phyloP scores from a whole-genome alignment of 1,284 basidiomycete species.

The Sporisorium exsertum region DNA sequence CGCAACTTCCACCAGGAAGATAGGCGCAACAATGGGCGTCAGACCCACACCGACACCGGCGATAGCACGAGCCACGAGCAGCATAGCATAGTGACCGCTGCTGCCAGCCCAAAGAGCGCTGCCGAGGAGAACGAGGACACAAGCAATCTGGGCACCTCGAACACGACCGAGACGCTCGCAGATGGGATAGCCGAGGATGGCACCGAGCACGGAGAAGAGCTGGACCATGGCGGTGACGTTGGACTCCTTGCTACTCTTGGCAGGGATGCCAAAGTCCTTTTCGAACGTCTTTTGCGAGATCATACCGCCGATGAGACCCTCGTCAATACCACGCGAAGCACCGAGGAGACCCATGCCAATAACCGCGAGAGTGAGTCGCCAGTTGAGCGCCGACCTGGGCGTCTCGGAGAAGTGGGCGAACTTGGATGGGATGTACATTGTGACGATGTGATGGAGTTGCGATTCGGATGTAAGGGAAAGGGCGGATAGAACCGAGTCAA shows the following conservation, averaged over 20 bases:
- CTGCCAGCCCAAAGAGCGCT: constrained; percentile 38
- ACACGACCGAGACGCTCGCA: constrained; percentile 42
- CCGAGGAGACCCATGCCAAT: constrained; percentile 47
- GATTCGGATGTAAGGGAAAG: not conserved
- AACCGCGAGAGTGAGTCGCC: constrained; percentile 43
- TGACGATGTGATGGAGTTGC: not conserved
- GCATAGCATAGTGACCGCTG: constrained; percentile 36
- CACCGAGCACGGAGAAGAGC: constrained; percentile 47
- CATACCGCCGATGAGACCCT: constrained; percentile 48
- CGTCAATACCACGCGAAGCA: constrained; percentile 50
- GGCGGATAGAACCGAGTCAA: constrained; percentile 24
- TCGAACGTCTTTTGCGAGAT: constrained; percentile 48
- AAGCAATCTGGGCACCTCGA: constrained; percentile 38
- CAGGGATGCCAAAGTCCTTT: constrained; percentile 28
- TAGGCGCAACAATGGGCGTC: constrained; percentile 39
- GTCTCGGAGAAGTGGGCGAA: constrained; percentile 47
- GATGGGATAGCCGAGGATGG: constrained; percentile 44
- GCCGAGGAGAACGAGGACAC: constrained; percentile 36
- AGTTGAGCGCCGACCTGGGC: constrained; percentile 51
- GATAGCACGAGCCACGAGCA: constrained; percentile 35
- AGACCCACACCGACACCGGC: constrained; percentile 41
- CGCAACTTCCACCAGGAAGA: constrained; percentile 47
- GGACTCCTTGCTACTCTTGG: constrained; percentile 40
- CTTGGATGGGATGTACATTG: constrained; percentile 45
- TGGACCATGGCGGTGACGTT: constrained; percentile 53